Evolutionary conservation across 2,329 filamentous ascomycete genomes (phyloP).

Genomic region (Ophiostoma sp.): DNA sequence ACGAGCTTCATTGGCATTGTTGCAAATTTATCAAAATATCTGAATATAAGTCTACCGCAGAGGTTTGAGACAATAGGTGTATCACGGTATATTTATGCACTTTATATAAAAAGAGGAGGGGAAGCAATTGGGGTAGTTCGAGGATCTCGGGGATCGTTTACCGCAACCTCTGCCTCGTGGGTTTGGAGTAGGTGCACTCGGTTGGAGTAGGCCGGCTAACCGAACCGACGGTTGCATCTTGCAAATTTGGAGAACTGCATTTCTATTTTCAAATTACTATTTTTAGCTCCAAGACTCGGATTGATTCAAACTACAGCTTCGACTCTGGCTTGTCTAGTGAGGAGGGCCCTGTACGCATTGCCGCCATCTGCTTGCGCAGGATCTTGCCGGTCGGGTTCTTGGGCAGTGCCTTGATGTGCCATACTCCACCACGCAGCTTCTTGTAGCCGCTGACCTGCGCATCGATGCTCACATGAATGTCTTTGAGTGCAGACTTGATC

Average conservation of each 20-base stretch:
- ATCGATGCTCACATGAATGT: slow-evolving; percentile 35
- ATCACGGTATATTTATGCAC: background rate
- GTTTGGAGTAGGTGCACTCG: background rate
- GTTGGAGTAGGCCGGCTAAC: background rate
- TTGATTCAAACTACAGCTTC: slow-evolving; percentile 16
- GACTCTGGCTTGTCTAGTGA: slow-evolving; percentile 21
- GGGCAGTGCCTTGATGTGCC: slow-evolving; percentile 34
- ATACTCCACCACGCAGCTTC: slow-evolving; percentile 38
- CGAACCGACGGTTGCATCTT: background rate
- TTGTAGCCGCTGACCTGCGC: slow-evolving; percentile 40
- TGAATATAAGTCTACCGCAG: background rate
- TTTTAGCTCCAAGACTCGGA: background rate
- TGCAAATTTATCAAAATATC: background rate
- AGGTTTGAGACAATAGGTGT: background rate
- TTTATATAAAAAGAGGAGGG: background rate
- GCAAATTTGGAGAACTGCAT: background rate
- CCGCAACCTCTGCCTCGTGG: background rate
- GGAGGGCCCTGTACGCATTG: slow-evolving; percentile 19
- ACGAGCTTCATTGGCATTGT: slow-evolving; percentile 17
- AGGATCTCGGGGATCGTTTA: background rate
- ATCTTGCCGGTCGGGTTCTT: slow-evolving; percentile 39
- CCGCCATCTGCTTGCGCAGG: slow-evolving; percentile 26
- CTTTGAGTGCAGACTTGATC: slow-evolving; percentile 28
- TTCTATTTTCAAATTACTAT: background rate
- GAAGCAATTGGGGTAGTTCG: background rate